These are phyloP conservation scores for Gliomastix tumulicola DNA, from an alignment of 2,329 filamentous ascomycete species.

Conservation along the genomic window DNA sequence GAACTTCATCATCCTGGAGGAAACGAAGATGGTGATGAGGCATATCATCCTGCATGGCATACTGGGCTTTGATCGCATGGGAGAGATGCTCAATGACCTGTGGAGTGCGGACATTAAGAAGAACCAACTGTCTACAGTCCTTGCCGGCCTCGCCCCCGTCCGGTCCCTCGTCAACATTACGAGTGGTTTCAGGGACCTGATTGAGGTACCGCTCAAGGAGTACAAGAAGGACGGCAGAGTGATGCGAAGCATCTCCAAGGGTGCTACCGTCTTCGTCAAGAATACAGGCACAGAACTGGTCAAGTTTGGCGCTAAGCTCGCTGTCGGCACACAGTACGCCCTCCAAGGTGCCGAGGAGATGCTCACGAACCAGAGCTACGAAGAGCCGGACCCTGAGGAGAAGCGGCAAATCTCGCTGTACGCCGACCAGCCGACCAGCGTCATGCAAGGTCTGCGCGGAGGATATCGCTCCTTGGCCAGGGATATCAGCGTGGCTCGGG, in stretches of 20 bases:
- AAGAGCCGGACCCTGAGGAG: slow-evolving; percentile 59
- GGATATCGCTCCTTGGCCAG: slow-evolving; percentile 78
- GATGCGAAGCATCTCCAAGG: slow-evolving; percentile 86
- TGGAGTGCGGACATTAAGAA: slow-evolving; percentile 92
- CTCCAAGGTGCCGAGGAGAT: slow-evolving; percentile 84
- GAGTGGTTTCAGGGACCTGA: slow-evolving; percentile 75
- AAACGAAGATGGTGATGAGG: slow-evolving; percentile 75
- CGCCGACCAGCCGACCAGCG: slow-evolving; percentile 85
- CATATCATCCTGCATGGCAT: slow-evolving; percentile 92
- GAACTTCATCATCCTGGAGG: slow-evolving; percentile 94
- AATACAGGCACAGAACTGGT: slow-evolving; percentile 94
- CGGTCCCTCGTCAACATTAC: slow-evolving; percentile 87
- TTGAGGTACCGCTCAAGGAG: slow-evolving; percentile 84
- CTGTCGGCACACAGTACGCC: slow-evolving; percentile 90
- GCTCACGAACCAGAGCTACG: slow-evolving; percentile 48
- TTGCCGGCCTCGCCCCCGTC: slow-evolving; percentile 86
- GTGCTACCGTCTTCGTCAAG: slow-evolving; percentile 80
- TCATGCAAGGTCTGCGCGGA: slow-evolving; percentile 77
- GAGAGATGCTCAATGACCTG: slow-evolving; percentile 85
- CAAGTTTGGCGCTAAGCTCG: slow-evolving; percentile 87
- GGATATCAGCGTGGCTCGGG: slow-evolving; percentile 78
- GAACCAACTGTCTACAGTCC: slow-evolving; percentile 82
- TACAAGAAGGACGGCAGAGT: slow-evolving; percentile 92
- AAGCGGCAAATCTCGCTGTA: slow-evolving; percentile 82
- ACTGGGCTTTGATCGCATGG: slow-evolving; percentile 82